Percentiles rank a stretch among this genome's conserved stretches.
These are phyloP conservation scores for Pestalotiopsis sp. DNA, from an alignment of 2,329 filamentous ascomycete species.

Conservation along the genomic window DNA sequence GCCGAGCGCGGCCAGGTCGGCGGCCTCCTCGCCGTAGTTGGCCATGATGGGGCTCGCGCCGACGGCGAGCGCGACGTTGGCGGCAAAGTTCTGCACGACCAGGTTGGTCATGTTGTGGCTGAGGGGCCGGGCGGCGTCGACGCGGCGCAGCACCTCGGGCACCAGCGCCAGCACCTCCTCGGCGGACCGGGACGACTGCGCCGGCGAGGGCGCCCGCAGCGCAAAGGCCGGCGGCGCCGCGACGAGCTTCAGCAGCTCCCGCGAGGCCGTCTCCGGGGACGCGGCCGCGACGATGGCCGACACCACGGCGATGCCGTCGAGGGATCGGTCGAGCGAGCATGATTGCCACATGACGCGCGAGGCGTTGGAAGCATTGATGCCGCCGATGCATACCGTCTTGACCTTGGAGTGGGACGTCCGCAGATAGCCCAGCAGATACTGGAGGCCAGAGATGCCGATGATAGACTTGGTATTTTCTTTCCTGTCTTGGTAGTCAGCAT, in stretches of 20 bases:
- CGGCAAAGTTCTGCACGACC: conserved; percentile 93
- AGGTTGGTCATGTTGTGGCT: conserved; percentile 98
- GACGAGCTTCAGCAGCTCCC: conserved; percentile 60
- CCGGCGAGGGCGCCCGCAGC: conserved; percentile 7
- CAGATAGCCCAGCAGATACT: conserved; percentile 66
- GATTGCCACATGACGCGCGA: conserved; percentile 76
- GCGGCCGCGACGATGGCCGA: conserved; percentile 80
- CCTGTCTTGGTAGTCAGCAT: conserved; percentile 38
- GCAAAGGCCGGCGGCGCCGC: conserved; percentile 37
- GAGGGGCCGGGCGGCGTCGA: conserved; percentile 69
- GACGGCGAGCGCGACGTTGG: conserved; percentile 78
- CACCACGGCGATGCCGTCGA: conserved; percentile 86
- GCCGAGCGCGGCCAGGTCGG: conserved; percentile 75
- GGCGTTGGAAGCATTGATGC: conserved; percentile 77
- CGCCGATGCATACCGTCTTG: conserved; percentile 83
- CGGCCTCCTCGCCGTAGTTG: conserved; percentile 80
- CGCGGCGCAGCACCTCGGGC: conserved; percentile 55
- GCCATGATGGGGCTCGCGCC: conserved; percentile 95
- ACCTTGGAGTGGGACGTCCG: conserved; percentile 45
- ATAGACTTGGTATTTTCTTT: conserved; percentile 87
- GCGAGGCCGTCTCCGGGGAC: conserved; percentile 67
- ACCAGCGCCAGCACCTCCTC: conserved; percentile 30
- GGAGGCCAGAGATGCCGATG: conserved; percentile 73
- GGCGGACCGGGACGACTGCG: conserved; percentile 18
- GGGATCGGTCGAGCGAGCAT: conserved; percentile 50